A percentile compares a stretch with the other conserved stretches of the same genome.
Evolutionary conservation across 352 stramenopile genomes (phyloP).

Genomic region (Phytopythium oedochilum): DNA sequence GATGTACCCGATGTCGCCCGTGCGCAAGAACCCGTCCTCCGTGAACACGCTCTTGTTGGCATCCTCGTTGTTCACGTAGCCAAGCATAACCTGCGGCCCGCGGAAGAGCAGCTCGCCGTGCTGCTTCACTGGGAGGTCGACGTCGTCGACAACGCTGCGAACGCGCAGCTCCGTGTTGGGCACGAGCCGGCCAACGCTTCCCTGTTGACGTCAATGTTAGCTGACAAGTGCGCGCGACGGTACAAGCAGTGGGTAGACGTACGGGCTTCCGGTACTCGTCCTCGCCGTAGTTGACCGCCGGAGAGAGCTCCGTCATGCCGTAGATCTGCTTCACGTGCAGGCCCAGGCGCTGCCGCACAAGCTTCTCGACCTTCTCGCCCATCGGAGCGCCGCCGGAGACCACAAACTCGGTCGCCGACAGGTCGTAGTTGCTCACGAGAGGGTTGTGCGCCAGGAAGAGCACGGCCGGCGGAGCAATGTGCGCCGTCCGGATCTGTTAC

Average conservation of each 20-base stretch:
- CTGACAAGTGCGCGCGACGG: no score
- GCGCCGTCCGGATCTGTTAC: constrained; percentile 26
- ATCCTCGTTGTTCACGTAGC: constrained; percentile 88
- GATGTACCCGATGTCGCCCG: constrained; percentile 89
- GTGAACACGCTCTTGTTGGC: constrained; percentile 79
- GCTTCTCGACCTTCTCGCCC: constrained; percentile 63
- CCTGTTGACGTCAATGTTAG: constrained; percentile 6
- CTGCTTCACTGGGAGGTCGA: constrained; percentile 28
- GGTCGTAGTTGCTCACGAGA: constrained; percentile 87
- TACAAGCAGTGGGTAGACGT: no score
- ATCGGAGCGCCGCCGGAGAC: constrained; percentile 88
- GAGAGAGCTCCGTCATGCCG: constrained; percentile 58
- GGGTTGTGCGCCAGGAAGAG: constrained; percentile 35
- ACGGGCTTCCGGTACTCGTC: constrained; percentile 23
- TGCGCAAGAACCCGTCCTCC: constrained; percentile 79
- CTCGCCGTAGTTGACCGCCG: constrained; percentile 30
- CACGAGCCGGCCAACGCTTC: constrained; percentile 41
- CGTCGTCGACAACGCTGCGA: constrained; percentile 31
- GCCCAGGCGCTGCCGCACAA: constrained; percentile 57
- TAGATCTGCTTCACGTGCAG: constrained; percentile 47
- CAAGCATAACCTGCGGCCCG: constrained; percentile 92
- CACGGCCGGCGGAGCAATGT: constrained; percentile 73
- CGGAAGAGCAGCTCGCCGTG: constrained; percentile 84
- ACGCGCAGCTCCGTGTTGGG: constrained; percentile 56
- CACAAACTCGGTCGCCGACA: constrained; percentile 67